Evolutionary conservation across 345 rosid genomes (phyloP), one percentile per base, ranked within the genome.

Genomic region (Eucalyptus marginata): DNA sequence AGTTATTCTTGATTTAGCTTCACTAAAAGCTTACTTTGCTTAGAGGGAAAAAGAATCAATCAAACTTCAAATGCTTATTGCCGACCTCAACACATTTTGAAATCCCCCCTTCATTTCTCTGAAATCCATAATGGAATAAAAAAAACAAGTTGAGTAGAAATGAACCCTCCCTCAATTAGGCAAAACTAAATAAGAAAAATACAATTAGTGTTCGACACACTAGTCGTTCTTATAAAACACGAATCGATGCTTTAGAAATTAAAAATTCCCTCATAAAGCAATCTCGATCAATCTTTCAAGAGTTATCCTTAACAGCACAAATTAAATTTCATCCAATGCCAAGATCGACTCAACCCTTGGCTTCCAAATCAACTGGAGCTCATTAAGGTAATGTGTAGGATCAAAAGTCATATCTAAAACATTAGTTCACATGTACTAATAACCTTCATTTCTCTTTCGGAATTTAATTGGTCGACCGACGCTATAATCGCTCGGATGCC

Each of bases 381-480:
- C n/a, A 5, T 59, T 59, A 3, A 27, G 8, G 17, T 5, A 29
- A 29, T 12, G 33, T 27, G 68, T 62, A 27, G 68, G 31, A 62
- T 62, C 68, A 29, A 27, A 27, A 27, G 68, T 62, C 68, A 62
- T 59, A 27, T 62, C 68, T 11, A 27, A 62, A 62, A 29, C 29
- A 56, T 24, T 10, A n/a, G 0, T n/a, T 64, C 40, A 31, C 20
- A 14, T 3, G 40, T n/a, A 64, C 10, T 4, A 31, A 14, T n/a
- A 64, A n/a, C 20, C 40, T n/a, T 9, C 6, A 1, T n/a, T n/a
- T 14, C 20, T 64, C 76, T 64, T n/a, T 1, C 4, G 1, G 3
- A n/a, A 64, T 64, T n/a, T 64, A 33, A 64, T 64, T 24, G 29
- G 13, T 56, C 0, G 40, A 64, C 31, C 2, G 13, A 31, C 2